phyloP scores from a whole-genome alignment of 495 filamentous ascomycete genomes.

The Penicillium turbatum region DNA sequence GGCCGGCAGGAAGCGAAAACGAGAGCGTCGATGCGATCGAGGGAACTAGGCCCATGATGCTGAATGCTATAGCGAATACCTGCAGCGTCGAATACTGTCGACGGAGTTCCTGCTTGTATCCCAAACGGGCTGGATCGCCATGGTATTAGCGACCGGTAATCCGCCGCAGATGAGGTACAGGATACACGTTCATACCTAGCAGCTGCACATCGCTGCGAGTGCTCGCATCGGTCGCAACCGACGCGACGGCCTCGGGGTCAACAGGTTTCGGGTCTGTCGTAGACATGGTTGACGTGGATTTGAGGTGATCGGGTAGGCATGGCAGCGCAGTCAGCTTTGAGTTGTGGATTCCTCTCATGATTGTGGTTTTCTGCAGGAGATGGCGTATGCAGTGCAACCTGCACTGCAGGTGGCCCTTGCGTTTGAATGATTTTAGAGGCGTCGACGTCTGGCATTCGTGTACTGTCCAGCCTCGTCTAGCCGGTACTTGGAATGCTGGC shows the following conservation, averaged over 20 bases:
- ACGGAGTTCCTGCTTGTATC: constrained; percentile 66
- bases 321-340: background rate
- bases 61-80: constrained; percentile 67
- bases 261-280: background rate
- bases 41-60: constrained; percentile 66
- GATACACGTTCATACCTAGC: constrained; percentile 20
- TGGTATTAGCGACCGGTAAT: background rate
- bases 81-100: constrained; percentile 62
- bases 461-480: background rate
- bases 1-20: constrained; percentile 64
- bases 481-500: background rate
- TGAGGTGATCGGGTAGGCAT: background rate
- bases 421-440: background rate
- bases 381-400: background rate
- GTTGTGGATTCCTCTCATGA: background rate
- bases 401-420: background rate
- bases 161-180: background rate
- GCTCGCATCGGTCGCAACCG: background rate
- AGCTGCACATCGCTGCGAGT: constrained; percentile 17
- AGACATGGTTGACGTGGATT: background rate
- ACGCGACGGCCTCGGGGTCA: background rate
- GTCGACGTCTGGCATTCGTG: background rate
- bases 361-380: background rate
- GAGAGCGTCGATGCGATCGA: constrained; percentile 62
- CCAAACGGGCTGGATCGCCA: constrained; percentile 34